Conservation (phyloP, 179 eudicot species). For the Camellia oleifera region DNA sequence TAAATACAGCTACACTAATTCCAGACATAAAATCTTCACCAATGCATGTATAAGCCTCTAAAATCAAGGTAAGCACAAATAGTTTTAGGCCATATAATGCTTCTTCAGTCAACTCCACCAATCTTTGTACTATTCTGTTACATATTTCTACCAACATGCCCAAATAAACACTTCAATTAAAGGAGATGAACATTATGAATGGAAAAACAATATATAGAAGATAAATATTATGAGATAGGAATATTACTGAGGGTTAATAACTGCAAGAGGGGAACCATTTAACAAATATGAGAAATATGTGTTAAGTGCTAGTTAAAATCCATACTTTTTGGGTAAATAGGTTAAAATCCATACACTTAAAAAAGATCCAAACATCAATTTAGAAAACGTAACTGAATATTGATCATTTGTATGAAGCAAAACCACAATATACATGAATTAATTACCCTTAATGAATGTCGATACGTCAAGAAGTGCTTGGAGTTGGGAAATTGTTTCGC, state of each 20-base stretch:
- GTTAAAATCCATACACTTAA: not conserved
- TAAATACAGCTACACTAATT: too few species aligned
- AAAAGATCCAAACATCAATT: not conserved
- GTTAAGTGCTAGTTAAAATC: not conserved
- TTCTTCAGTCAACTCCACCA: not conserved
- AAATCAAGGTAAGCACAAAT: too few species aligned
- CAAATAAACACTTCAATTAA: too few species aligned
- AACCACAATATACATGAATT: not conserved
- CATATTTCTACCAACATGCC: not conserved
- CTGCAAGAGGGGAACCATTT: not conserved
- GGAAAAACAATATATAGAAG: not conserved
- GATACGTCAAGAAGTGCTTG: slow-evolving; percentile 83
- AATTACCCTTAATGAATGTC: slow-evolving; percentile 87
- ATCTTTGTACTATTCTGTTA: not conserved
- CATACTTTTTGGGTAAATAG: not conserved
- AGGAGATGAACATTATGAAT: not conserved
- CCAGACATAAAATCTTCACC: too few species aligned
- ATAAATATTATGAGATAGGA: not conserved
- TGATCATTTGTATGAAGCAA: not conserved
- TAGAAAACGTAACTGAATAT: not conserved
- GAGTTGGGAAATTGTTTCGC: slow-evolving; percentile 80
- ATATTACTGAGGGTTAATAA: not conserved
- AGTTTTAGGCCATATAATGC: too few species aligned
- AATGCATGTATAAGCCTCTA: too few species aligned
- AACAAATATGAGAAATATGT: not conserved